Evolutionary conservation across 2,329 filamentous ascomycete genomes (phyloP).

Genomic region (Paraconiothyrium brasiliense): DNA sequence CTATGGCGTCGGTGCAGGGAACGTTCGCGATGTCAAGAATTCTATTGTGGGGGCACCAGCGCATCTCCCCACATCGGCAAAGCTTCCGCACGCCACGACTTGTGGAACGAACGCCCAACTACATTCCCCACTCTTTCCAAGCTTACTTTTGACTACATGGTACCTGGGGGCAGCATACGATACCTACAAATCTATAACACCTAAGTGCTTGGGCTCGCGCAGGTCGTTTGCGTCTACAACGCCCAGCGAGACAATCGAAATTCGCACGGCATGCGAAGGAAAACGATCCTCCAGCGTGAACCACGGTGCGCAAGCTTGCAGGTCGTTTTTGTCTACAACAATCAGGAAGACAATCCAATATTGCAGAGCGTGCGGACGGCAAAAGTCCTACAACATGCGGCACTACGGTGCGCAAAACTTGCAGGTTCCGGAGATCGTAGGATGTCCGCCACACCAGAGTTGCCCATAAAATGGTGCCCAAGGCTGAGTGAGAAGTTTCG

Average conservation of each 20-base stretch:
- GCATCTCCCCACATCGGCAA: slow-evolving; percentile 1
- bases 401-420: neutral
- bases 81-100: neutral
- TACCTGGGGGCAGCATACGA: neutral
- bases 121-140: neutral
- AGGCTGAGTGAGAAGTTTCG: slow-evolving; percentile 66
- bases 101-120: neutral
- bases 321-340: too few relatives aligned
- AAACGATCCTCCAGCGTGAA: too few relatives aligned
- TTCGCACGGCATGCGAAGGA: too few relatives aligned
- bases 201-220: neutral
- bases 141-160: neutral
- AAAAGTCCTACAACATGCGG: neutral
- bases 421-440: neutral
- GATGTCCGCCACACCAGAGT: neutral
- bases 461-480: neutral
- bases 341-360: too few relatives aligned
- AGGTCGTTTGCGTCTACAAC: neutral
- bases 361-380: too few relatives aligned
- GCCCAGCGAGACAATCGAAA: neutral
- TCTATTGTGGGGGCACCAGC: neutral
- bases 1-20: neutral
- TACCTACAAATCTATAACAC: neutral
- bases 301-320: too few relatives aligned
- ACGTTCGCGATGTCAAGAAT: neutral